Conservation (phyloP, 2,329 filamentous ascomycete species). For the Colletotrichum gloeosporioides region DNA sequence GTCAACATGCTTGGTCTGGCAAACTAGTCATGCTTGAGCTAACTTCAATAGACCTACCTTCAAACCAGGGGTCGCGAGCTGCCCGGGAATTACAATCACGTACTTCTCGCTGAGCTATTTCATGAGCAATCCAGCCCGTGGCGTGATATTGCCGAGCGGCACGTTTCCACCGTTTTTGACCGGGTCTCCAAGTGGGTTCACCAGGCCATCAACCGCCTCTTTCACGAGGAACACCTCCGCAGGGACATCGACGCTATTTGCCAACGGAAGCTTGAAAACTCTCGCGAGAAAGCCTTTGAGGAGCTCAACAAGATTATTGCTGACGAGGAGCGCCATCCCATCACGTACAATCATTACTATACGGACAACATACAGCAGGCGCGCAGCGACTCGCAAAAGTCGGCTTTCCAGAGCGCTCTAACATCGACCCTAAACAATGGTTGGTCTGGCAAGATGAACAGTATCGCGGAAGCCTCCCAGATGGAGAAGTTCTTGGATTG, state of each 20-base stretch:
- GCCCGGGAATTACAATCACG: conserved; percentile 64
- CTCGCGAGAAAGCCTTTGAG: neutral
- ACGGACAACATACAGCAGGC: conserved; percentile 39
- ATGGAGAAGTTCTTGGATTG: neutral
- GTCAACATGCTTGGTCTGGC: conserved; percentile 21
- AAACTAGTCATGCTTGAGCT: rapidly evolving
- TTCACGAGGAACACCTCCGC: neutral
- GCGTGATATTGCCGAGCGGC: conserved; percentile 28
- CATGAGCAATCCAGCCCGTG: conserved; percentile 62
- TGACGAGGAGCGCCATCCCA: conserved; percentile 43
- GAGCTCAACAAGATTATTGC: neutral
- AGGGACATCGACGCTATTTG: neutral
- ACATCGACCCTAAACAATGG: neutral
- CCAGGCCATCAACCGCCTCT: neutral
- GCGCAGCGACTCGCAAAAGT: conserved; percentile 11
- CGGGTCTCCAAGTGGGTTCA: neutral
- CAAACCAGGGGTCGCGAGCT: conserved; percentile 50
- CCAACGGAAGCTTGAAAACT: neutral
- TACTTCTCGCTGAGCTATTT: conserved; percentile 65
- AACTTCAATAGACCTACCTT: neutral
- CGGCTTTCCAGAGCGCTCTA: neutral
- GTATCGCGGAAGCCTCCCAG: rapidly evolving
- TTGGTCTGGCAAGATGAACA: rapidly evolving
- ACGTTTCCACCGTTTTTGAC: neutral
- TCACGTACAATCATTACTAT: conserved; percentile 59